A percentile compares a stretch with the other conserved stretches of the same genome.
These are phyloP conservation scores for Samsoniella hepiali DNA, from an alignment of 2,329 filamentous ascomycete species.

Conservation along the genomic window DNA sequence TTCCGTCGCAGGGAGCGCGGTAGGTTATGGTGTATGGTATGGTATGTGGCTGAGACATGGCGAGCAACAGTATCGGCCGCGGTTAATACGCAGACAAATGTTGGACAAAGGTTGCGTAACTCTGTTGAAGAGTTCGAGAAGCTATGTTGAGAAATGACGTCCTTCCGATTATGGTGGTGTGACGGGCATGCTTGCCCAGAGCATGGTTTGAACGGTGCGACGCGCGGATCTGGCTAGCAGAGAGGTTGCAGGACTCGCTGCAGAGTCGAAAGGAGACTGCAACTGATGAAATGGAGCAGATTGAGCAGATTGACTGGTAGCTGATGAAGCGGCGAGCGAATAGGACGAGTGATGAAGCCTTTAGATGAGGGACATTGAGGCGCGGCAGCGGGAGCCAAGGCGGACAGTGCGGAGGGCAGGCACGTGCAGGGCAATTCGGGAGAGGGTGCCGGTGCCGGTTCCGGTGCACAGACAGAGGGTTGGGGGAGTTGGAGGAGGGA, in stretches of 20 bases:
- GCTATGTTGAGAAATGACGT: background rate
- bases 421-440: conserved; percentile 11
- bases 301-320: too few species aligned
- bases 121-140: conserved; percentile 8
- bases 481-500: background rate
- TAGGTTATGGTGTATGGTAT: conserved; percentile 9
- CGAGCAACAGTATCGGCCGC: background rate
- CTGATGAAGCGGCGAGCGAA: background rate
- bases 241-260: background rate
- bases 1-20: conserved; percentile 43
- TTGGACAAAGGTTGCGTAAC: background rate
- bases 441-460: background rate
- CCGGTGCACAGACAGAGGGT: conserved; percentile 6
- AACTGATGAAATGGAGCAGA: background rate
- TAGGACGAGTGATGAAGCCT: background rate
- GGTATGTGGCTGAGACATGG: conserved; percentile 5
- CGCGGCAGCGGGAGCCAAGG: background rate
- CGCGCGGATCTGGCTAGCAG: background rate
- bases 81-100: background rate
- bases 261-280: background rate
- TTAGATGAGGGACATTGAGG: conserved; percentile 11
- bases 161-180: conserved; percentile 2
- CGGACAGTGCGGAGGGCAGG: conserved; percentile 8
- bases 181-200: background rate
- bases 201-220: background rate